Conservation (phyloP, 1,139 yeast genomes). For the Pichia sp. region DNA sequence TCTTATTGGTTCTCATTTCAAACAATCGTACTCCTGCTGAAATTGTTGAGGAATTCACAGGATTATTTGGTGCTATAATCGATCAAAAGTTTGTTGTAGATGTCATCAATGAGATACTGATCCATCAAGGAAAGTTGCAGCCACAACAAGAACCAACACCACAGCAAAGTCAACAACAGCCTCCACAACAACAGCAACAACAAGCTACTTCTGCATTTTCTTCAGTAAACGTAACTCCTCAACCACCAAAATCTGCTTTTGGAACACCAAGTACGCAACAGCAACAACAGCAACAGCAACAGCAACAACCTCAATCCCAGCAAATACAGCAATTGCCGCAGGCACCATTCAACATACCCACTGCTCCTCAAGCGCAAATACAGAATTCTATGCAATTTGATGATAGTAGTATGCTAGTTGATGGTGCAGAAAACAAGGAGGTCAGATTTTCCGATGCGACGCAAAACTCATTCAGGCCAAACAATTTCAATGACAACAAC, state of each 20-base stretch:
- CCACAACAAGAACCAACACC: conserved; percentile 15
- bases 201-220: neutral
- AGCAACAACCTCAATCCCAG: neutral
- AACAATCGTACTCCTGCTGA: conserved; percentile 65
- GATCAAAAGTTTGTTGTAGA: conserved; percentile 46
- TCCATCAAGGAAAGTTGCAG: conserved; percentile 8
- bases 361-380: conserved; percentile 1
- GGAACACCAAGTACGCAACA: neutral
- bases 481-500: neutral
- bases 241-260: neutral
- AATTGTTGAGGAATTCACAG: conserved; percentile 59
- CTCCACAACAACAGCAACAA: conserved; percentile 18
- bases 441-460: conserved; percentile 13
- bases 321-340: neutral
- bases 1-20: conserved; percentile 65
- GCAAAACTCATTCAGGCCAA: conserved; percentile 6
- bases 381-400: neutral
- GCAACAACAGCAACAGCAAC: no score
- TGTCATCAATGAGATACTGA: conserved; percentile 46
- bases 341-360: conserved; percentile 7
- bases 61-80: conserved; percentile 62
- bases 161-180: conserved; percentile 26
- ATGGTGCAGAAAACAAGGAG: conserved; percentile 9
- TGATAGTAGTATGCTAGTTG: conserved; percentile 9
- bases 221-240: neutral